Conservation (phyloP, 345 rosid species). For the Dipteronia dyeriana region DNA sequence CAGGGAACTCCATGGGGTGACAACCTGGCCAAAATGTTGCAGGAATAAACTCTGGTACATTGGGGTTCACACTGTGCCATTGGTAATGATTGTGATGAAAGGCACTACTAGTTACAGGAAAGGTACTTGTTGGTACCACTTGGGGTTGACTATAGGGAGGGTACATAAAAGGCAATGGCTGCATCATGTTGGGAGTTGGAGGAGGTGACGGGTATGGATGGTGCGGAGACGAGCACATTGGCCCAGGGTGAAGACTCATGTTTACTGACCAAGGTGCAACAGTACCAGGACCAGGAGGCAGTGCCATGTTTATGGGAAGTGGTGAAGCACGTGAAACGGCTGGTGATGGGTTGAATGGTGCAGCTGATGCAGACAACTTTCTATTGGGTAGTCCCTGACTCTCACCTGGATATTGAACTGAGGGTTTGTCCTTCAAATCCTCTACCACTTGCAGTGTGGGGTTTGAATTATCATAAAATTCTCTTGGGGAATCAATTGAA, state of each 20-base stretch:
- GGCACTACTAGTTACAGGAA: slow-evolving; percentile 69
- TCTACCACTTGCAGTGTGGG: slow-evolving; percentile 33
- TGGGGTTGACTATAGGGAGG: slow-evolving; percentile 77
- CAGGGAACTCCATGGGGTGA: slow-evolving; percentile 67
- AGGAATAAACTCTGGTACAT: slow-evolving; percentile 67
- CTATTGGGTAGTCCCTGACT: slow-evolving; percentile 52
- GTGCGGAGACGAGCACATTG: slow-evolving; percentile 59
- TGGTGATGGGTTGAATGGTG: slow-evolving; percentile 86
- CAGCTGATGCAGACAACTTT: slow-evolving; percentile 96
- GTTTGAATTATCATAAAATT: slow-evolving; percentile 27
- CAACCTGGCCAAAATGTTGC: slow-evolving; percentile 74
- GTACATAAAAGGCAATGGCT: slow-evolving; percentile 75
- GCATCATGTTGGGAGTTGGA: slow-evolving; percentile 85
- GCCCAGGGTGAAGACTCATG: slow-evolving; percentile 79
- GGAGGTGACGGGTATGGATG: slow-evolving; percentile 83
- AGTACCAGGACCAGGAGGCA: slow-evolving; percentile 55
- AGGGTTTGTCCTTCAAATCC: slow-evolving; percentile 65
- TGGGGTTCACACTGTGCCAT: slow-evolving; percentile 70
- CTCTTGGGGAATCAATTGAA: slow-evolving; percentile 47
- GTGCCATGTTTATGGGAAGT: slow-evolving; percentile 57
- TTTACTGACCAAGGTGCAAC: slow-evolving; percentile 80
- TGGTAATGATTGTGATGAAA: slow-evolving; percentile 85
- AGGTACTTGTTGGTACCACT: slow-evolving; percentile 62
- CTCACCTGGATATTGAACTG: slow-evolving; percentile 44
- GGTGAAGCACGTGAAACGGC: slow-evolving; percentile 63